These are phyloP conservation scores for Neurospora tetraspora DNA, from an alignment of 495 filamentous ascomycete genomes.

Conservation along the genomic window DNA sequence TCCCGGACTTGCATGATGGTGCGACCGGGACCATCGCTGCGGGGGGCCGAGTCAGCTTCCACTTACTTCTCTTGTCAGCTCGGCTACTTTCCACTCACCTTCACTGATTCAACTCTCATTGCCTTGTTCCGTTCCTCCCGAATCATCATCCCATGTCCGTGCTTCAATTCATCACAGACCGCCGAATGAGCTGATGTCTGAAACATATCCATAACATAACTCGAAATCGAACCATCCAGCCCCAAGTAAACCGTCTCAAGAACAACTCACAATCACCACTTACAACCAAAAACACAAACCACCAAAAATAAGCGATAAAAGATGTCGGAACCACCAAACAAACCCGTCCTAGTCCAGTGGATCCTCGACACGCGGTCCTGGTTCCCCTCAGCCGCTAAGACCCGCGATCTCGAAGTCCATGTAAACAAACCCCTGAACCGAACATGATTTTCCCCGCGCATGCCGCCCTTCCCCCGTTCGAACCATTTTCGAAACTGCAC, in stretches of 20 bases:
- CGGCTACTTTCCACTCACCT: neutral
- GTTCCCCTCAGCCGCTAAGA: conserved; percentile 32
- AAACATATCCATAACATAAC: conserved; percentile 2
- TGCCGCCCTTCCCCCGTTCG: neutral
- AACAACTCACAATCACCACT: neutral
- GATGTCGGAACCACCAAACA: neutral
- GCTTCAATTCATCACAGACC: neutral
- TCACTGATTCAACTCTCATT: neutral
- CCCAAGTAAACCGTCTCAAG: neutral
- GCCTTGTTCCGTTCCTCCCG: neutral
- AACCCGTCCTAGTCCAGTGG: conserved; percentile 29
- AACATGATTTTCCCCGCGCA: neutral
- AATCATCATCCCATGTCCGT: neutral
- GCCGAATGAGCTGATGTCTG: neutral
- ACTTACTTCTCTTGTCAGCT: neutral
- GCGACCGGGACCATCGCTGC: neutral
- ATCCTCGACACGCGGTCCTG: conserved; percentile 36
- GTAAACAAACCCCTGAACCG: conserved; percentile 11
- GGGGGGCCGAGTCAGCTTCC: no score
- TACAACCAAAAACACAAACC: neutral
- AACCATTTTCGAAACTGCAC: neutral
- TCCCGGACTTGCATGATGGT: neutral
- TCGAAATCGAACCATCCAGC: neutral
- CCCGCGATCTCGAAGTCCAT: conserved; percentile 28
- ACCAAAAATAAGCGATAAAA: conserved; percentile 1